These are phyloP conservation scores for Artemisia annua DNA, from an alignment of 129 eudicot genomes.

Conservation along the genomic window DNA sequence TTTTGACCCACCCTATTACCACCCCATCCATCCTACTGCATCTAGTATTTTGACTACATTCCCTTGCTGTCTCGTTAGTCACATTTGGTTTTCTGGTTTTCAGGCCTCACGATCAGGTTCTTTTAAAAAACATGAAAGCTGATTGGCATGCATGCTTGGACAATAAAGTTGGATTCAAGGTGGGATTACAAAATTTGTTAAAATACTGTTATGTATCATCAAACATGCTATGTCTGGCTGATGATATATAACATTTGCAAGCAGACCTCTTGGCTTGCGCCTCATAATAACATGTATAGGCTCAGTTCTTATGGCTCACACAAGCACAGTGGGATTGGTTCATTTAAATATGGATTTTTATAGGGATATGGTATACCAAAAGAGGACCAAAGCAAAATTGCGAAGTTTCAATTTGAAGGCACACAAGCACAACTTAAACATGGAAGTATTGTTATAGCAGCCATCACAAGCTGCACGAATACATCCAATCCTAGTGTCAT, in stretches of 20 bases:
- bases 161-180: constrained; percentile 35
- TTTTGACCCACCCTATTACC: too few species aligned
- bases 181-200: constrained; percentile 6
- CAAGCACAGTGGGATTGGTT: too few species aligned
- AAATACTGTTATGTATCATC: neutral
- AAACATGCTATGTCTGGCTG: too few species aligned
- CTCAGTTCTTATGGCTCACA: too few species aligned
- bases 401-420: constrained; percentile 11
- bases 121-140: constrained; percentile 21
- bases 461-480: constrained; percentile 38
- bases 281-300: too few species aligned
- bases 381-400: constrained; percentile 20
- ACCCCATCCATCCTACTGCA: too few species aligned
- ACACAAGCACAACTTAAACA: constrained; percentile 22
- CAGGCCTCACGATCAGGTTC: constrained; percentile 35
- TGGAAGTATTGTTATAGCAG: constrained; percentile 33
- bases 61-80: neutral
- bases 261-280: too few species aligned
- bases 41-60: too few species aligned
- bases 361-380: constrained; percentile 31
- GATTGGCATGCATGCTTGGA: constrained; percentile 37
- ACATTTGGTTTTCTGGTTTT: neutral
- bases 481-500: constrained; percentile 36
- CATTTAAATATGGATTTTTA: neutral
- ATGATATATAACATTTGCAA: too few species aligned